These are phyloP conservation scores for Solanum chmielewskii DNA, from an alignment of 257 asterid species.

Conservation along the genomic window DNA sequence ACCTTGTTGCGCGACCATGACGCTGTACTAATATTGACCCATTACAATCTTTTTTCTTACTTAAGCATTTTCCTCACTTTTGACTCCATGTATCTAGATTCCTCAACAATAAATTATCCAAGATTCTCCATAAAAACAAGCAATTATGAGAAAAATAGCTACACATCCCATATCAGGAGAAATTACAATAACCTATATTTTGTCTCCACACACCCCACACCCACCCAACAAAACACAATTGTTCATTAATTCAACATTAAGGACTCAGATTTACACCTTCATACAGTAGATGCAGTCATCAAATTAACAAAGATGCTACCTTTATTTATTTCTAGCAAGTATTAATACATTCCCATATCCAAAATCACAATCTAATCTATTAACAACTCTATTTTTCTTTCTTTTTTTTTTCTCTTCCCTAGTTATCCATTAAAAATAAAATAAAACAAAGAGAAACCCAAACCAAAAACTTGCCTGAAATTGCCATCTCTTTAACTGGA, in stretches of 20 bases:
- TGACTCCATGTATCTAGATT: not conserved
- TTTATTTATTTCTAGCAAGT: not conserved
- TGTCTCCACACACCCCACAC: not conserved
- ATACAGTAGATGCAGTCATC: not conserved
- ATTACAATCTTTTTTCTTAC: not conserved
- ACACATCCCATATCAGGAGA: not conserved
- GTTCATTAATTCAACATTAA: not conserved
- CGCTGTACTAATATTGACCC: not conserved
- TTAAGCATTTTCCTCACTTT: not conserved
- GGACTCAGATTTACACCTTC: not conserved
- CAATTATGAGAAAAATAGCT: not conserved
- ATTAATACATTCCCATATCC: not conserved
- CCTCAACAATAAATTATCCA: not conserved
- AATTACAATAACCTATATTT: not conserved
- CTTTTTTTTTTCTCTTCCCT: not conserved
- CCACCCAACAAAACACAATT: not conserved
- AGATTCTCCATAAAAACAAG: not conserved
- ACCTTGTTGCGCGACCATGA: not conserved
- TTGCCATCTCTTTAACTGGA: conserved; percentile 8
- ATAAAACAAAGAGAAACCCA: not conserved
- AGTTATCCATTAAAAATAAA: not conserved
- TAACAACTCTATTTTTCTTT: not conserved
- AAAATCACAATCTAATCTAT: not conserved
- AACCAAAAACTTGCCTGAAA: conserved; percentile 16
- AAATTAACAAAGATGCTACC: not conserved